Base-by-base conservation (phyloP, 805 yeast genomes). In the Groenewaldozyma tartarivorans region DNA sequence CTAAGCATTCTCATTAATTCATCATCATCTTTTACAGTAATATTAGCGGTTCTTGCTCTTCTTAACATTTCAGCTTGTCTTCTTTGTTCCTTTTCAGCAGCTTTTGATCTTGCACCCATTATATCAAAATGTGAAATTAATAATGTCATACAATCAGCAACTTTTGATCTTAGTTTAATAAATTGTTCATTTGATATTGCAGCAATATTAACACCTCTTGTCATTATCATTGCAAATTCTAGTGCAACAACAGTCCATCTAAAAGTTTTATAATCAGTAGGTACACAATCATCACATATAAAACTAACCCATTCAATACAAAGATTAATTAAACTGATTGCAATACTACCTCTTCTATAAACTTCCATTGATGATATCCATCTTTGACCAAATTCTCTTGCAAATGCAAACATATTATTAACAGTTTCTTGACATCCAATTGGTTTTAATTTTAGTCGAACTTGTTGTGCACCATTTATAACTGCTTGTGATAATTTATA, bases 211-310 rank as follows among this genome's bases (percentile, higher is more conserved):
- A 82, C 82, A 1, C 96, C 96, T 39, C 81, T 72, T 0, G 96
- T 87, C 75, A 90, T 79, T 50, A 81, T 86, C 95, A 87, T 86
- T 0, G 95, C 94, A 68, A 86, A 90, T 55, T 92, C 98, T 51
- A 92, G 69, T 0, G 98, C 97, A 11, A 84, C 71, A 19, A 92
- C 97, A 60, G 96, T 86, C 96, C 96, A 92, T 52, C 94, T 69
- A 56, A 92, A 92, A 0, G 97, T 90, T 52, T 79, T 82, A 41
- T 81, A 74, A 50, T 90, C 96, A 0, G 94, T 81, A 1, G 96
- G 95, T 13, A 79, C 78, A 64, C 98, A 92, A 54, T 90, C 96
- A 59, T 92, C 96, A 45, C 90, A 86, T 20, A 92, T 77, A 55
- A 87, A 90, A 42, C 86, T 75, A 15, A 92, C 81, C 98, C 98